A percentile compares a stretch with the other conserved stretches of the same genome.
Conservation (phyloP, 2,329 filamentous ascomycete species). For the Aureobasidium sp. region DNA sequence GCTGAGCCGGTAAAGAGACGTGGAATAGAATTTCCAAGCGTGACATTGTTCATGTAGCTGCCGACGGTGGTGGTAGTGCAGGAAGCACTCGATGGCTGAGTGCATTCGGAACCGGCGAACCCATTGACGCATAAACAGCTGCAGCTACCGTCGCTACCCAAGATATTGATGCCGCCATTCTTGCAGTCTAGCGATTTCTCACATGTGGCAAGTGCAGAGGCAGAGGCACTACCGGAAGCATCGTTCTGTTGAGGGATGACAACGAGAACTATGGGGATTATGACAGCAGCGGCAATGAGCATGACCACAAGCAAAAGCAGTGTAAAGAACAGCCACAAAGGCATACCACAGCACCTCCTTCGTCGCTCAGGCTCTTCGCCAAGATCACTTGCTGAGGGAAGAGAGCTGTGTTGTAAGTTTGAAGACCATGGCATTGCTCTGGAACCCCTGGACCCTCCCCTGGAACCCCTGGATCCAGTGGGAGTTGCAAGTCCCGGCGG, state of each 20-base stretch:
- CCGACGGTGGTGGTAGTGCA: slow-evolving; percentile 48
- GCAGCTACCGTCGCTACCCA: slow-evolving; percentile 49
- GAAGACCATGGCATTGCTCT: slow-evolving; percentile 14
- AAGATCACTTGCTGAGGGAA: slow-evolving; percentile 17
- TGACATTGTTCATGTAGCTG: slow-evolving; percentile 55
- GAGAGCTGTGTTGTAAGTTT: slow-evolving; percentile 15
- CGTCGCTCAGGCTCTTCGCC: slow-evolving; percentile 10
- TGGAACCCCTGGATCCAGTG: slow-evolving; percentile 19
- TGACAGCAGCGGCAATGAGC: slow-evolving; percentile 70
- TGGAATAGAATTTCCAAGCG: slow-evolving; percentile 72
- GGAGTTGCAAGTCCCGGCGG: slow-evolving; percentile 45
- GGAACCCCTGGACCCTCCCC: not conserved
- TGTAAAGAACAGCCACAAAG: slow-evolving; percentile 68
- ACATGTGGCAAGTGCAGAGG: slow-evolving; percentile 44
- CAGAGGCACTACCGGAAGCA: slow-evolving; percentile 19
- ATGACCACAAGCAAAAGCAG: slow-evolving; percentile 59
- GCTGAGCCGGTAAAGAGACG: slow-evolving; percentile 60
- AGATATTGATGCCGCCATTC: slow-evolving; percentile 73
- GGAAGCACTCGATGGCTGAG: slow-evolving; percentile 41
- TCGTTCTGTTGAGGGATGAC: slow-evolving; percentile 48
- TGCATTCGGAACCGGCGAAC: slow-evolving; percentile 63
- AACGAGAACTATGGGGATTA: slow-evolving; percentile 66
- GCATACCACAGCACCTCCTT: slow-evolving; percentile 74
- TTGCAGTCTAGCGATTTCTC: slow-evolving; percentile 57
- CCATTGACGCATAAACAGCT: slow-evolving; percentile 85